Evolutionary conservation across 106 monocot genomes (phyloP), one percentile per base, ranked within the genome.

Genomic region (Xerophyta viscosa): DNA sequence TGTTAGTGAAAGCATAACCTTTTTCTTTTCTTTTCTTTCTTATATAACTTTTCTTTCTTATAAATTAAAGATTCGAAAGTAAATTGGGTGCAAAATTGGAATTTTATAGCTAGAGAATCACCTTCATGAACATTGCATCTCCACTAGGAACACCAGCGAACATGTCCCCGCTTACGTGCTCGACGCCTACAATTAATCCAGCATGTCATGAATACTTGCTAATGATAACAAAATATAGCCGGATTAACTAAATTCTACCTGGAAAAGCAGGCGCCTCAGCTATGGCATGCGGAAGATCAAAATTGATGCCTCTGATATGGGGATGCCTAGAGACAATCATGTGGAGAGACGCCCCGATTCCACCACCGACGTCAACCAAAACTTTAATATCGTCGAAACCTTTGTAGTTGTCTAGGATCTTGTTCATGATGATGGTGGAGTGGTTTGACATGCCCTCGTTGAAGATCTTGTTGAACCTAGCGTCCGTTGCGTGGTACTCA

Each of bases 111-210:
- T n/a, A n/a, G n/a, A n/a, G n/a, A n/a, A n/a, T n/a, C n/a, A 72
- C 82, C 82, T 82, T 82, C 77, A 77, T 61, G 27, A 82, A 71
- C 29, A 82, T 73, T 49, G 76, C 69, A 65, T 77, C 72, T 49
- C 72, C 82, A 23, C 14, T 65, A 14, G 82, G 77, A 46, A 82
- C 54, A 13, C 54, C 60, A 3, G 64, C 72, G 43, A 81, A 81
- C 81, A 81, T 72, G 20, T 71, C 60, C 22, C 81, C 81, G 3
- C 66, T 71, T 22, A 76, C 55, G 31, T 77, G 77, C 56, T 83
- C 65, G 1, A 65, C 59, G 8, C 60, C 60, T 60, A 20, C 20
- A 36, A 36, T 36, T 36, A 11, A 5, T 36, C 33, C 11, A 36
- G 5, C 33, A 36, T 6, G 11, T 36, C 11, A 36, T 36, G 33